Base-by-base conservation (phyloP, 805 yeast genomes). In the Jamesozyma jinghongensis region DNA sequence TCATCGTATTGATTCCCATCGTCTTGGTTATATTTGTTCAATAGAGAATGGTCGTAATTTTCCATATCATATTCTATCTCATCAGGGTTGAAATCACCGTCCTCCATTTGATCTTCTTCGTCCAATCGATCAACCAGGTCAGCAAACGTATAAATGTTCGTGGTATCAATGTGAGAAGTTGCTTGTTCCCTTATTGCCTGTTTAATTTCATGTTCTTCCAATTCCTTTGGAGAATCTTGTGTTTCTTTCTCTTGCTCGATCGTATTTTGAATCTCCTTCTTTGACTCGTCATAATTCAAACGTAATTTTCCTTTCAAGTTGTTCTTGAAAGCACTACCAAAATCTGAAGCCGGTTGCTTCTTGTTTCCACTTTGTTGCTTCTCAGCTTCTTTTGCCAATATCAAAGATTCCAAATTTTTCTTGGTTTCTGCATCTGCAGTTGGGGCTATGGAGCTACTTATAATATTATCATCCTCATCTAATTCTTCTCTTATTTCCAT, bases 401-500 rank as follows among this genome's bases (percentile, higher is more conserved):
- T 17, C 29, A 34, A 3, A 38, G 42, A 25, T 44, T 46, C 40
- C 51, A 51, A 19, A 48, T 44, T 32, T 19, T 39, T 38, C 31
- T 29, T 35, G 3, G 33, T 19, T 12, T 29, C 16, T 14, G 30
- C 37, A 13, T 35, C 35, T 19, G 55, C 50, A 18, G 68, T 63
- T 0, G 74, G 74, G 25, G 63, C 63, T 3, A 76, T 64, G 3
- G 65, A 49, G 13, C 75, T 55, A 12, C 46, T 58, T 1, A 82
- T 55, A 1, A 87, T 70, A 44, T 83, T 77, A 0, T 78, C 96
- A n/a, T 83, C 79, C 1, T 85, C 95, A 59, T 87, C 95, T 30
- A 88, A 59, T 40, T 79, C 83, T 54, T 87, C 97, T 39, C 79
- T 69, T 17, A 88, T 88, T 42, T 87, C 96, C 77, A 86, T 76